Conservation (phyloP, 192 early-diverging fungal species). For the Podila minutissima region DNA sequence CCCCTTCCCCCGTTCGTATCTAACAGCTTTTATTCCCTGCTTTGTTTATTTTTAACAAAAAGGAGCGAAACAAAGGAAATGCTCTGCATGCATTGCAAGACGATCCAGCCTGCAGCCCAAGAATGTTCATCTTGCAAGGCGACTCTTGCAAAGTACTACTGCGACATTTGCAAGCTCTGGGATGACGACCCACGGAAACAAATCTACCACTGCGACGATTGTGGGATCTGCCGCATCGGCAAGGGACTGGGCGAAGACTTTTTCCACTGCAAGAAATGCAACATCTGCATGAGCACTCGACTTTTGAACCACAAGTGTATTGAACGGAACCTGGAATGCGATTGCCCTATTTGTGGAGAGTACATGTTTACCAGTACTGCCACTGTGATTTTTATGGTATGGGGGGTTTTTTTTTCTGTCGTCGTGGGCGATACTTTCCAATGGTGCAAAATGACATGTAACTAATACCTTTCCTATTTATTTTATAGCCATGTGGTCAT, state of each 20-base stretch:
- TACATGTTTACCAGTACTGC: slow-evolving; percentile 89
- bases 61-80: slow-evolving; percentile 73
- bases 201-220: slow-evolving; percentile 93
- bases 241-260: slow-evolving; percentile 80
- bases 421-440: not conserved
- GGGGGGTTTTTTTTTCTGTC: not conserved
- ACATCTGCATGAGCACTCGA: slow-evolving; percentile 86
- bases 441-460: not conserved
- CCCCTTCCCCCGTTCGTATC: not conserved
- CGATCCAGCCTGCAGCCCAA: slow-evolving; percentile 82
- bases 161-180: slow-evolving; percentile 90
- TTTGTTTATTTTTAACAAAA: not conserved
- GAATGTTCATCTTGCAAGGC: slow-evolving; percentile 75
- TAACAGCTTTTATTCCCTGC: not conserved
- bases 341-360: slow-evolving; percentile 99
- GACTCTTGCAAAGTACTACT: slow-evolving; percentile 86
- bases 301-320: slow-evolving; percentile 88
- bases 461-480: not conserved
- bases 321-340: slow-evolving; percentile 87
- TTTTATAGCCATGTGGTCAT: slow-evolving; percentile 84
- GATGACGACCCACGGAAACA: slow-evolving; percentile 82
- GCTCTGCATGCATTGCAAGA: slow-evolving; percentile 92
- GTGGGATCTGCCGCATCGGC: slow-evolving; percentile 93
- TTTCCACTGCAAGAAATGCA: slow-evolving; percentile 93
- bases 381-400: slow-evolving; percentile 86